phyloP scores from a whole-genome alignment of 2,329 filamentous ascomycete genomes.

The Cladophialophora immunda region DNA sequence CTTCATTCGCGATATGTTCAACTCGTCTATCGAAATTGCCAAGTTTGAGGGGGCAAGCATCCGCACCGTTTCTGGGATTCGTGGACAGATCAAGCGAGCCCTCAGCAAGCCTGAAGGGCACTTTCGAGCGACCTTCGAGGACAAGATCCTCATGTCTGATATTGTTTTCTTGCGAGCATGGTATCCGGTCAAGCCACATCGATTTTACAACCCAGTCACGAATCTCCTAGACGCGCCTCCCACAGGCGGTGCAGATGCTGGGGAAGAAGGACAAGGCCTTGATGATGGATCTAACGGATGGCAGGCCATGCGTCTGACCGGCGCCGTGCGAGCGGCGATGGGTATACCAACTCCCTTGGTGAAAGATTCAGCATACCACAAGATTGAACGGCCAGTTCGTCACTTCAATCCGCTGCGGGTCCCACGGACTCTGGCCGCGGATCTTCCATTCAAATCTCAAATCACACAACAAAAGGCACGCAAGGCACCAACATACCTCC shows the following conservation, averaged over 20 bases:
- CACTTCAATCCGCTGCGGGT: conserved; percentile 75
- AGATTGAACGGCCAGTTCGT: conserved; percentile 66
- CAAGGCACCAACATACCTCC: conserved; percentile 84
- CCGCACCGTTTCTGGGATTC: conserved; percentile 92
- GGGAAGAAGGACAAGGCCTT: conserved; percentile 32
- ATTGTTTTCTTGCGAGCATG: conserved; percentile 96
- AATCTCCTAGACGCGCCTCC: conserved; percentile 76
- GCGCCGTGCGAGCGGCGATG: conserved; percentile 82
- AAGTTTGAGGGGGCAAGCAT: conserved; percentile 98
- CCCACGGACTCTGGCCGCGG: conserved; percentile 68
- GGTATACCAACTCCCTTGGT: conserved; percentile 78
- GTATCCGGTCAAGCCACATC: conserved; percentile 94
- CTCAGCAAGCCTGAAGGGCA: conserved; percentile 92
- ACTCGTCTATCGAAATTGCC: conserved; percentile 87
- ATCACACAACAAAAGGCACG: conserved; percentile 83
- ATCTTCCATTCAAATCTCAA: conserved; percentile 92
- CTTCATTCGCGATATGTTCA: conserved; percentile 99
- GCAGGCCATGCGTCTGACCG: conserved; percentile 93
- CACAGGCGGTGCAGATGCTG: conserved; percentile 39
- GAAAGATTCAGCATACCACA: conserved; percentile 85
- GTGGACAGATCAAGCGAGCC: conserved; percentile 96
- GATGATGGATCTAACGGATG: conserved; percentile 62
- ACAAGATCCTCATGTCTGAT: conserved; percentile 96
- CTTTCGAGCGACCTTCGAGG: conserved; percentile 97
- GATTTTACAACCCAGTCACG: conserved; percentile 96